Evolutionary conservation across 1,284 basidiomycete genomes (phyloP).

Genomic region (Macrocybe sp.): DNA sequence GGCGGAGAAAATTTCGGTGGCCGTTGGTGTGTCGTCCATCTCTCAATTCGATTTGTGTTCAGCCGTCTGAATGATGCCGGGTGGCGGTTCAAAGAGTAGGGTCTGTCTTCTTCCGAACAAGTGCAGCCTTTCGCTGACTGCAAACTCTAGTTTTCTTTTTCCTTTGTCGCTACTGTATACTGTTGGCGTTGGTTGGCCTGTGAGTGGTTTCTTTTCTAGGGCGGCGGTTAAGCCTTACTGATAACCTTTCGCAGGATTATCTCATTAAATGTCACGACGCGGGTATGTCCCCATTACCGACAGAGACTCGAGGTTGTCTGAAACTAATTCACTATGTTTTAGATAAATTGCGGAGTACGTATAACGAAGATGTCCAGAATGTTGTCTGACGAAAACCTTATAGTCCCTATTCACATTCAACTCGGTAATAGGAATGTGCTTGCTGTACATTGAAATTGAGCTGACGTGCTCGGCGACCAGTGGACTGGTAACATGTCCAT

Average conservation of each 20-base stretch:
- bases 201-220: constrained; percentile 23
- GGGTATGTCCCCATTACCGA: constrained; percentile 26
- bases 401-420: constrained; percentile 65
- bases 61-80: too few relatives aligned
- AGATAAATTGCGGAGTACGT: constrained; percentile 62
- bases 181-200: constrained; percentile 58
- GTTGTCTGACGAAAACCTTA: constrained; percentile 2
- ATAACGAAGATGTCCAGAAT: constrained; percentile 1
- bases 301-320: constrained; percentile 1
- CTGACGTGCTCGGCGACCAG: constrained; percentile 23
- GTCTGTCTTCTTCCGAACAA: too few relatives aligned
- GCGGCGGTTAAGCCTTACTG: not conserved
- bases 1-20: constrained; percentile 55
- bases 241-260: constrained; percentile 38
- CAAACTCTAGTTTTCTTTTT: constrained; percentile 53
- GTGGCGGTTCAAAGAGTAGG: too few relatives aligned
- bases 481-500: constrained; percentile 63
- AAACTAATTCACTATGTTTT: constrained; percentile 1
- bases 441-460: not conserved
- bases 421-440: constrained; percentile 37
- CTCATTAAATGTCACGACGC: constrained; percentile 45
- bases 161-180: constrained; percentile 63
- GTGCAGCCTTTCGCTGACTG: not conserved
- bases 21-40: constrained; percentile 45
- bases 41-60: not conserved